Percentiles rank a stretch among this genome's conserved stretches.
Evolutionary conservation across 176 grass and related monocot genomes (phyloP).

Genomic region (Zea luxurians): DNA sequence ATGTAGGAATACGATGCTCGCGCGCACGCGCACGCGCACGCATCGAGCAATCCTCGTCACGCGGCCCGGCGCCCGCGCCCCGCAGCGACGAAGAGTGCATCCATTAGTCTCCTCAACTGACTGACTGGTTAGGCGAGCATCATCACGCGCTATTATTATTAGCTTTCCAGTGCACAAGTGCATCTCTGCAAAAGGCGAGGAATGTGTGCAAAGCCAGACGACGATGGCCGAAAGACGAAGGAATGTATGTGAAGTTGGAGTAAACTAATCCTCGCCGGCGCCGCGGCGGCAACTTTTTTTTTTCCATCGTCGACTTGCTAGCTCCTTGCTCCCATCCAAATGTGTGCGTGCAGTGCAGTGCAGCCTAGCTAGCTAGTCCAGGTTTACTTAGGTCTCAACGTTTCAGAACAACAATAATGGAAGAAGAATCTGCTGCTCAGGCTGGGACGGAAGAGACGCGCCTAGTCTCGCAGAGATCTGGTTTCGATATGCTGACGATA

Average conservation of each 20-base stretch:
- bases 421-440: conserved; percentile 1
- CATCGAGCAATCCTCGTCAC: not conserved
- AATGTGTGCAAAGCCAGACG: conserved; percentile 16
- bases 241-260: not conserved
- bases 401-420: not conserved
- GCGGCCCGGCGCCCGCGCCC: too few species aligned
- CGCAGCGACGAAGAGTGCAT: not conserved
- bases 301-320: not conserved
- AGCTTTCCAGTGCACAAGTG: not conserved
- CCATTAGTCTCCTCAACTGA: not conserved
- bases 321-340: conserved; percentile 8
- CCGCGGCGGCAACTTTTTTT: not conserved
- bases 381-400: not conserved
- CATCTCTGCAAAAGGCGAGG: conserved; percentile 11
- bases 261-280: not conserved
- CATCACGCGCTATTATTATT: not conserved
- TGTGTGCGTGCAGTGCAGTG: not conserved
- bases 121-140: not conserved
- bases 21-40: too few species aligned
- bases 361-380: conserved; percentile 5
- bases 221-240: not conserved
- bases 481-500: not conserved
- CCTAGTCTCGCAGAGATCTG: not conserved
- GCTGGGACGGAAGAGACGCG: not conserved
- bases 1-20: not conserved